These are phyloP conservation scores for Arabidopsis arenosa DNA, from an alignment of 345 rosid species.

Conservation along the genomic window DNA sequence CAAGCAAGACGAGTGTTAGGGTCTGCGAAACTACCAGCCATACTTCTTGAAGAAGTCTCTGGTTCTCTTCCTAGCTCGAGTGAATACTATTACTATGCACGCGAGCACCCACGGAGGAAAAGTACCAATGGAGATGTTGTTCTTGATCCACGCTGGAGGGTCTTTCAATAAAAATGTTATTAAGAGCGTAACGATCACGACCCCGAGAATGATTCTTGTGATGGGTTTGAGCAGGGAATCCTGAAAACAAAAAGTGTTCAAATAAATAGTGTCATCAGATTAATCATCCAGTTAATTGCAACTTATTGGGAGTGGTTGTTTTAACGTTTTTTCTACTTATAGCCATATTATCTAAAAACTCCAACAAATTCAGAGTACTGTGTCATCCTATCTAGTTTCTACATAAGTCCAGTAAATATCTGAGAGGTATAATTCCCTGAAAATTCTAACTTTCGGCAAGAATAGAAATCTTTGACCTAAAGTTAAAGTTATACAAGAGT, in stretches of 20 bases:
- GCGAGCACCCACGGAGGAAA: slow-evolving; percentile 96
- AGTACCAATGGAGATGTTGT: slow-evolving; percentile 53
- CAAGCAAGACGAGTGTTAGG: slow-evolving; percentile 23
- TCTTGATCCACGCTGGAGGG: slow-evolving; percentile 69
- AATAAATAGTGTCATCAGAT: slow-evolving; percentile 21
- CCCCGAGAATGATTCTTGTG: slow-evolving; percentile 76
- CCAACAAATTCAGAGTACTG: not conserved
- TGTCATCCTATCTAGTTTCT: not conserved
- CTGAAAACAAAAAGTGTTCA: slow-evolving; percentile 51
- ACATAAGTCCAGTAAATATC: not conserved
- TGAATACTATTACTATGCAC: slow-evolving; percentile 78
- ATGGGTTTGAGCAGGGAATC: slow-evolving; percentile 83
- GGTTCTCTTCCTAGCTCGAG: slow-evolving; percentile 95
- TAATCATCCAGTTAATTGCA: not conserved
- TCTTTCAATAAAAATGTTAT: slow-evolving; percentile 66
- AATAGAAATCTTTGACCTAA: not conserved
- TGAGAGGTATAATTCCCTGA: not conserved
- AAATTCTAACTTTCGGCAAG: not conserved
- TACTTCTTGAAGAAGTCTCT: slow-evolving; percentile 62
- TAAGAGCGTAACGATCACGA: slow-evolving; percentile 57
- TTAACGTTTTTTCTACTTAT: not conserved
- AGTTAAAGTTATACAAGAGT: not conserved
- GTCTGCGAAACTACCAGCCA: slow-evolving; percentile 46
- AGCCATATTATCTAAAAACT: not conserved
- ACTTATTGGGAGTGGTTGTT: not conserved